Base-by-base conservation (phyloP, 768 basidiomycete species). In the Tulasnella calospora region DNA sequence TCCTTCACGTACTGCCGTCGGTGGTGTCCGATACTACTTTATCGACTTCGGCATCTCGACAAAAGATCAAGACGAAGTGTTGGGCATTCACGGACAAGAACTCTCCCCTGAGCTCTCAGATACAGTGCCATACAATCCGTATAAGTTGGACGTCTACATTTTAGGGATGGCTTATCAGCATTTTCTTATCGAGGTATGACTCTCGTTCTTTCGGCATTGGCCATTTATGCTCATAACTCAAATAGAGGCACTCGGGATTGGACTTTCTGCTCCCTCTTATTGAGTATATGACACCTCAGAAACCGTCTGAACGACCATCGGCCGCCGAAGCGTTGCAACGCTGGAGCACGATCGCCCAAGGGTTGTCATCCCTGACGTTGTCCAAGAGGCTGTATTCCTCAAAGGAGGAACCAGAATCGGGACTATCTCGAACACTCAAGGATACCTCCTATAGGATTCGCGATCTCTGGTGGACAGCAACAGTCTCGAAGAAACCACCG, bases 1-100 rank as follows among this genome's bases (percentile, higher is more conserved):
- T 8, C 73, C 38, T 8, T 73, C 71, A 0, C 35, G 78, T 23
- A 79, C 78, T 8, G 78, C 47, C 0, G 44, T 47, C 17, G 72
- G 72, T 10, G 72, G 55, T 27, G 72, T 67, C 21, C 15, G 78
- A 13, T 79, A 79, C 40, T 79, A 74, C 40, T 74, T 79, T 21
- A 74, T 79, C 30, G 73, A 79, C 73, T 74, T 79, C 38, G 78
- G 73, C 8, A 73, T 79, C 4, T 79, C 78, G 19, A 61, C 78
- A 17, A 40, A 30, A 12, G 73, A 61, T 9, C 72, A 74, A 38
- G 78, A 79, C 51, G 23, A 61, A 33, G 57, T 44, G 30, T n/a
- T 74, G 13, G 78, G 78, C 1, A 57, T 74, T 41, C 21, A 36
- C 41, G 78, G 78, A 15, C 78, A 79, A 61, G 78, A 79, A 19